Evolutionary conservation across 2,329 filamentous ascomycete genomes (phyloP), one percentile per base, ranked within the genome.

Genomic region (Venturia oleaginea): DNA sequence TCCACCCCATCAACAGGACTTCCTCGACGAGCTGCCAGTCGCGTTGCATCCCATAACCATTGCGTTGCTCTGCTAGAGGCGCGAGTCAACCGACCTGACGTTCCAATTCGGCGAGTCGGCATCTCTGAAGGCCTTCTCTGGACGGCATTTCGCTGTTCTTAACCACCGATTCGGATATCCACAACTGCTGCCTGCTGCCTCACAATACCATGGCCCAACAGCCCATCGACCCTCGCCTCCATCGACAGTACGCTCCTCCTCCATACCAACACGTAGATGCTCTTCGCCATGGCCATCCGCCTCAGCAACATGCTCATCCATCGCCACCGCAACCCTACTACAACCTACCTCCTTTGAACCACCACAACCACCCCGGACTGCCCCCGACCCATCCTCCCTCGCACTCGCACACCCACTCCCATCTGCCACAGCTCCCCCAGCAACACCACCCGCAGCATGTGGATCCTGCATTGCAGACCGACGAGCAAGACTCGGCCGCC

Each of bases 271-370:
- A 57, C 51, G 30, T 34, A 5, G 51, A 57, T n/a, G 51, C 51
- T 11, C 51, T 57, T 2, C 51, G 51, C 27, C 51, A 34, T 15
- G 51, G 24, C 30, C 51, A 34, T 37, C 51, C 27, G 8, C 51
- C 34, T 13, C 51, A 32, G 17, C 51, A 57, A 11, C 51, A 57
- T 22, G 2, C 51, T 34, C 51, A 57, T 43, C 3, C 59, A 2
- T 60, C 59, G 59, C 59, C 37, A 43, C 59, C 40, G 37, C 59
- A 40, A 27, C 34, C 59, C 59, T 40, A 43, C 34, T 40, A 60
- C 46, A 51, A 22, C 40, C 59, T 43, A 1, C 59, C 37, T 1
- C 59, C 40, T 15, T 37, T 40, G 59, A 40, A 60, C 37, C 59
- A 60, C 22, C 59, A 60, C 34, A 22, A 37, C 8, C 55, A 40